Evolutionary conservation across 2,329 filamentous ascomycete species (phyloP), one percentile per base, ranked within the genome.

Genomic region (Furcasterigmium furcatum): DNA sequence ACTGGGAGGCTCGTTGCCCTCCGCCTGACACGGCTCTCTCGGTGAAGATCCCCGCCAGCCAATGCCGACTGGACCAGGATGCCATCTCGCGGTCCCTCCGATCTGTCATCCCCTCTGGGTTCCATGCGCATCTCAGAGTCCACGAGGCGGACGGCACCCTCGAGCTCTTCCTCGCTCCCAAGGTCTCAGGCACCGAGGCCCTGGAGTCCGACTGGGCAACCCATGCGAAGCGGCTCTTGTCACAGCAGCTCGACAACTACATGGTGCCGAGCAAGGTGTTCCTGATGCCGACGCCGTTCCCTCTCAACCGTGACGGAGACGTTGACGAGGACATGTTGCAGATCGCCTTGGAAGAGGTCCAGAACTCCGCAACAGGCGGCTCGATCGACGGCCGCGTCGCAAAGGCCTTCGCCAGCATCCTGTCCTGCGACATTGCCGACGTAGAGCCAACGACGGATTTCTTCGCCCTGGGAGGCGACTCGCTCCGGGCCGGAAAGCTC

Each of bases 391-490:
- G 62, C 8, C 65, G 63, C 24, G 66, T 79, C 3, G 62, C 65
- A 8, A 64, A 64, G 12, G 60, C 70, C 2, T 78, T 79, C 45
- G 69, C 72, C 8, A 57, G 67, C 3, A 64, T 77, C 3, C 62
- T 80, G 10, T 61, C 63, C 4, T 62, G 70, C 12, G 56, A 63
- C 2, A 53, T 60, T 1, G 56, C 58, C 3, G 68, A 74, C 3
- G 60, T 79, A 12, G 54, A 61, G 1, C 49, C 55, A 0, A 56
- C 66, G 2, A 69, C 71, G 0, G 73, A 78, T 54, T 79, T 79
- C 53, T 79, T 79, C 52, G 63, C 65, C 12, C 63, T 77, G 14
- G 76, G 76, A 6, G 76, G 78, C 16, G 76, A 80, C 52, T 79
- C 74, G 29, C 64, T 82, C 39, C 66, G 66, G 18, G 77, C 77